Conservation (phyloP, 805 yeast species). For the Maudiozyma turicensis region DNA sequence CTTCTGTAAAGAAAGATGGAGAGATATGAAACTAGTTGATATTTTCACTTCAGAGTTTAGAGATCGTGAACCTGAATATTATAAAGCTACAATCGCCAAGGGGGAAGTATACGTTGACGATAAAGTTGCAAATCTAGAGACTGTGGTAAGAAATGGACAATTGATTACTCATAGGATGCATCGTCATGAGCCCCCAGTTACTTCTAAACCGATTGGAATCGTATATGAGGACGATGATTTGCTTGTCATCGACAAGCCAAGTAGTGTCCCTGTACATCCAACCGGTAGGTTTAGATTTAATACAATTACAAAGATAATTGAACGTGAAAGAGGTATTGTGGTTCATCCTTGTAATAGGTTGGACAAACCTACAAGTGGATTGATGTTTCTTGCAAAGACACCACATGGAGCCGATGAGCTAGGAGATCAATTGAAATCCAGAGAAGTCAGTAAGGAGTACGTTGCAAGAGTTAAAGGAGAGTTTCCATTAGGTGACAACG, state of each 20-base stretch:
- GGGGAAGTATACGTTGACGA: constrained; percentile 76
- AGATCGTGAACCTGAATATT: constrained; percentile 61
- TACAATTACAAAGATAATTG: constrained; percentile 67
- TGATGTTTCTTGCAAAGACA: constrained; percentile 82
- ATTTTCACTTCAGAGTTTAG: constrained; percentile 80
- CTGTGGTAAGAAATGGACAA: constrained; percentile 72
- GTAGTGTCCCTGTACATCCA: constrained; percentile 94
- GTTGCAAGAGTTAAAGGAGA: constrained; percentile 82
- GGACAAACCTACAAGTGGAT: constrained; percentile 85
- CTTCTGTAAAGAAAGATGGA: constrained; percentile 86
- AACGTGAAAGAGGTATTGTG: constrained; percentile 43
- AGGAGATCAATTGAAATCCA: constrained; percentile 59
- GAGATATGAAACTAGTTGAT: constrained; percentile 69
- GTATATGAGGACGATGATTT: constrained; percentile 67
- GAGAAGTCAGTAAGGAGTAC: constrained; percentile 73
- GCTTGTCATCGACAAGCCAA: constrained; percentile 83
- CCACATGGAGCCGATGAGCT: constrained; percentile 69
- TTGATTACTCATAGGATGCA: constrained; percentile 69
- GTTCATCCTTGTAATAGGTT: constrained; percentile 86
- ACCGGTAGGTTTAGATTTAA: constrained; percentile 75
- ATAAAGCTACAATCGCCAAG: constrained; percentile 39
- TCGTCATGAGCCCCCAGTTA: constrained; percentile 84
- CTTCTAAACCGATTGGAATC: constrained; percentile 45
- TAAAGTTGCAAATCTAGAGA: constrained; percentile 50
- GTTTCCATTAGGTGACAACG: constrained; percentile 46